Percentiles rank a stretch among this genome's conserved stretches.
Evolutionary conservation across 2,329 filamentous ascomycete species (phyloP).

Genomic region (Colletotrichum sp.): DNA sequence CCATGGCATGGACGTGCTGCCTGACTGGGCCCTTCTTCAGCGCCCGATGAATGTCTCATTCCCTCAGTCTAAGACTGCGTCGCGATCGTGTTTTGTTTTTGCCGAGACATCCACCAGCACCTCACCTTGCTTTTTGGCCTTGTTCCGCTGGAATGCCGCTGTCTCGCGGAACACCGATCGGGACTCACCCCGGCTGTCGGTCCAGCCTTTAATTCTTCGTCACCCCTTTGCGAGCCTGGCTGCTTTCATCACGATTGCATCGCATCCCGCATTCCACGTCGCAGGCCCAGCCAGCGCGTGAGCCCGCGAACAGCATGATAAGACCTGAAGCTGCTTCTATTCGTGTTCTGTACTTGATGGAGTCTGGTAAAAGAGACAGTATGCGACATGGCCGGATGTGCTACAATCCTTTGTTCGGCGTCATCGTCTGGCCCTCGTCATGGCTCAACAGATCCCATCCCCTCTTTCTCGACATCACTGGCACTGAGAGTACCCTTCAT

Average conservation of each 20-base stretch:
- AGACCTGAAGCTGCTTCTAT: not conserved
- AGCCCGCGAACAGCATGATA: not conserved
- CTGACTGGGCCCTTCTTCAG: not conserved
- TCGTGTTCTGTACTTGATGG: not conserved
- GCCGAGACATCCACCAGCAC: not conserved
- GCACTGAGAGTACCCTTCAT: slow-evolving; percentile 12
- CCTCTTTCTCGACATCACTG: not conserved
- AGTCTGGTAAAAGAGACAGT: not conserved
- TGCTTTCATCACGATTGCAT: not conserved
- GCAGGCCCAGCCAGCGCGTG: not conserved
- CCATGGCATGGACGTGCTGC: not conserved
- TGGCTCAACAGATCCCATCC: not conserved
- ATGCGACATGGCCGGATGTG: not conserved
- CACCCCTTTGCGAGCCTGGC: not conserved
- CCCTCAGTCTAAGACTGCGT: not conserved
- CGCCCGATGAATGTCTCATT: not conserved
- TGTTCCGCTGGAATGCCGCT: slow-evolving; percentile 8
- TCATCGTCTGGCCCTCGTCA: not conserved
- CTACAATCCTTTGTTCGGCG: not conserved
- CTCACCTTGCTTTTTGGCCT: not conserved
- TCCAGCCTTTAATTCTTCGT: not conserved
- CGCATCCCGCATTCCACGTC: not conserved
- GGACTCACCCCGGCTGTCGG: not conserved
- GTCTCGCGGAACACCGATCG: not conserved
- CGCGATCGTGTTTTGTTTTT: not conserved